phyloP scores from a whole-genome alignment of 768 basidiomycete species.

The Pisolithus orientalis region DNA sequence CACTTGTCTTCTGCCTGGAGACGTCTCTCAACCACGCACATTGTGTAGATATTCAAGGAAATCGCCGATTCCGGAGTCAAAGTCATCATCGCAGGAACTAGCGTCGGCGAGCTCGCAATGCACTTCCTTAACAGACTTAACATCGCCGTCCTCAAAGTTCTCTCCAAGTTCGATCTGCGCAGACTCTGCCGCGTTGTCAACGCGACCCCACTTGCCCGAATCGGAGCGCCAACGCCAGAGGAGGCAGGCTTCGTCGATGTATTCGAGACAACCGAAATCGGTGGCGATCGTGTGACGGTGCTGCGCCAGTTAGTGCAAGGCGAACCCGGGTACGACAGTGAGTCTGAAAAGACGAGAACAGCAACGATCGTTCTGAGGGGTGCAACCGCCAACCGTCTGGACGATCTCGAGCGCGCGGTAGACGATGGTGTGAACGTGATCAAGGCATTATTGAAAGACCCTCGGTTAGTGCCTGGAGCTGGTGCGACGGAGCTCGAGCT shows the following conservation, averaged over 20 bases:
- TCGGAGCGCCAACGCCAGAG: constrained; percentile 94
- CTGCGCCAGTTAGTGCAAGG: constrained; percentile 74
- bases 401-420: constrained; percentile 93
- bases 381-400: constrained; percentile 88
- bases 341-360: constrained; percentile 73
- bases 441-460: constrained; percentile 86
- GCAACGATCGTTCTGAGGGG: constrained; percentile 95
- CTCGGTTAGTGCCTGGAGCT: constrained; percentile 86
- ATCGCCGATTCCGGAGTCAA: constrained; percentile 94
- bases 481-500: constrained; percentile 93
- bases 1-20: no score
- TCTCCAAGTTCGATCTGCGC: constrained; percentile 96
- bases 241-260: constrained; percentile 93
- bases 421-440: constrained; percentile 98
- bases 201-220: constrained; percentile 91
- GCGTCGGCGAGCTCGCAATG: constrained; percentile 90
- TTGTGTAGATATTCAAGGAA: constrained; percentile 85
- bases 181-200: constrained; percentile 92
- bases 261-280: constrained; percentile 93
- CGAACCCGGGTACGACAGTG: constrained; percentile 53
- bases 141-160: constrained; percentile 94
- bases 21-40: not conserved
- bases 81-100: constrained; percentile 88
- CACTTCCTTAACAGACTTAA: constrained; percentile 93
- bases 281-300: constrained; percentile 96